Conservation (phyloP, 306 rosid genomes). For the Fragaria iinumae region DNA sequence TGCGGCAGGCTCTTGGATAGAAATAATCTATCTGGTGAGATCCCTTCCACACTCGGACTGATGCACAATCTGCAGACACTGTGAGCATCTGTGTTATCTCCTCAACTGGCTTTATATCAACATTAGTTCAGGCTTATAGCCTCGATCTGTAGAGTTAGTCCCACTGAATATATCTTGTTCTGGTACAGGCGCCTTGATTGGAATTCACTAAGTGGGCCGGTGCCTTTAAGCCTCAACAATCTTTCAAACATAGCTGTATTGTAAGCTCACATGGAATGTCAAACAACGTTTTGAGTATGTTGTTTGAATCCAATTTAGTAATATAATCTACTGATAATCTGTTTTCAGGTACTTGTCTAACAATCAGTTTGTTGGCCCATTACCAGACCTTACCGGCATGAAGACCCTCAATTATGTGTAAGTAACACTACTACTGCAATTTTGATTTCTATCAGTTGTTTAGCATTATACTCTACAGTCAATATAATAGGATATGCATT, state of each 20-base stretch:
- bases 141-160: neutral
- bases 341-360: conserved; percentile 36
- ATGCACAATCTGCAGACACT: conserved; percentile 45
- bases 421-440: neutral
- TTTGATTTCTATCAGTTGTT: neutral
- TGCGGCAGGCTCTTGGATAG: conserved; percentile 55
- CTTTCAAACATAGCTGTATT: conserved; percentile 38
- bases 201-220: conserved; percentile 37
- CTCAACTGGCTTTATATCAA: neutral
- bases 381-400: too few relatives aligned
- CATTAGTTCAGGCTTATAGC: conserved; percentile 15
- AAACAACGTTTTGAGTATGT: neutral
- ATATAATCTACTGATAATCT: neutral
- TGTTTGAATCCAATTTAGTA: conserved; percentile 12
- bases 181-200: conserved; percentile 54
- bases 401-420: too few relatives aligned
- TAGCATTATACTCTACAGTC: neutral
- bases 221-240: conserved; percentile 49
- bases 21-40: conserved; percentile 47
- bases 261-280: conserved; percentile 36
- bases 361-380: too few relatives aligned
- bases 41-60: conserved; percentile 59
- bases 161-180: conserved; percentile 17
- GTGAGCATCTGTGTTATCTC: conserved; percentile 49
- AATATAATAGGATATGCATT: neutral